phyloP scores from a whole-genome alignment of 2,329 filamentous ascomycete species.

The Whalleya microplaca region DNA sequence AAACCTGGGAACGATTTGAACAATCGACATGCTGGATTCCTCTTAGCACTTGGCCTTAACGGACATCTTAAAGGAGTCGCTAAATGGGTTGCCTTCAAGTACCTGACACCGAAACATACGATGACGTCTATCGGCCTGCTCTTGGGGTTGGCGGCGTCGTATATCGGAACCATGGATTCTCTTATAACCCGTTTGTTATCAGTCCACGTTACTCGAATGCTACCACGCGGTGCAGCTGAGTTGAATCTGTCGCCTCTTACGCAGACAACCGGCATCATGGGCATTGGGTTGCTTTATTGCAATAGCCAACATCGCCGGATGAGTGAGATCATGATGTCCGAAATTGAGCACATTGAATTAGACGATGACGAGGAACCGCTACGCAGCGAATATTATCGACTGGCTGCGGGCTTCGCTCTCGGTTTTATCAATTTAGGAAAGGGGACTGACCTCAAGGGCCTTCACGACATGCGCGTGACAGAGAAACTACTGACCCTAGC shows the following conservation, averaged over 20 bases:
- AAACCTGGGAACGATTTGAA: conserved; percentile 85
- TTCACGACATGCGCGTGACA: conserved; percentile 92
- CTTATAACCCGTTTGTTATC: conserved; percentile 91
- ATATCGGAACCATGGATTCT: conserved; percentile 96
- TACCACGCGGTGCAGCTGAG: conserved; percentile 89
- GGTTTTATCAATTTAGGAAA: conserved; percentile 95
- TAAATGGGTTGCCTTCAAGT: conserved; percentile 99
- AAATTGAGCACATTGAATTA: conserved; percentile 84
- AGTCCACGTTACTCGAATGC: conserved; percentile 93
- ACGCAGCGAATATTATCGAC: conserved; percentile 92
- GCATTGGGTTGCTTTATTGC: conserved; percentile 91
- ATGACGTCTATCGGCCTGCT: conserved; percentile 99
- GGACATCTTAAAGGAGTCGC: conserved; percentile 92
- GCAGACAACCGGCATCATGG: conserved; percentile 96
- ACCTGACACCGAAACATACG: conserved; percentile 97
- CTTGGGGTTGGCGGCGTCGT: conserved; percentile 88
- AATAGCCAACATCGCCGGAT: conserved; percentile 96
- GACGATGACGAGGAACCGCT: conserved; percentile 84
- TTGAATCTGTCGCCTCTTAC: conserved; percentile 91
- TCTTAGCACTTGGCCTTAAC: conserved; percentile 88
- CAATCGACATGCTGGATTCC: conserved; percentile 93
- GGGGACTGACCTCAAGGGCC: conserved; percentile 81
- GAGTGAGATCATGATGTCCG: conserved; percentile 98
- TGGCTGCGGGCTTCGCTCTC: conserved; percentile 90
- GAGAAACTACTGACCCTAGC: conserved; percentile 86